Conservation (phyloP, 495 filamentous ascomycete species). For the Astrothelium macrocarpum region DNA sequence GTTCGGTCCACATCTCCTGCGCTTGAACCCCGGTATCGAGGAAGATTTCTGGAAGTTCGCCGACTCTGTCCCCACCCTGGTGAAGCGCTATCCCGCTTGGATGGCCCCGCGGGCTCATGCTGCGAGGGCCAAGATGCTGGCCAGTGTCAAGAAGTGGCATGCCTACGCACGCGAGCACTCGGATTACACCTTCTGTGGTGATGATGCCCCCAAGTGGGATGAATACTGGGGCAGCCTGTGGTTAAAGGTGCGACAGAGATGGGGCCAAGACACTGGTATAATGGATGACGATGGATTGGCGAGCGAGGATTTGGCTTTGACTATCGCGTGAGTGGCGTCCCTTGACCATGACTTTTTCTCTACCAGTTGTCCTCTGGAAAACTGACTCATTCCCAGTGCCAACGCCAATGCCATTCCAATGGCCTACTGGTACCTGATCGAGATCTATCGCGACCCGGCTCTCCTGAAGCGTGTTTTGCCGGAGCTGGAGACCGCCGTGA, state of each 20-base stretch:
- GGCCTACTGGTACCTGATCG: slow-evolving; percentile 7
- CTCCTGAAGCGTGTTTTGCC: background rate
- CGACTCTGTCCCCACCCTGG: background rate
- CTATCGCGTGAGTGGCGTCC: background rate
- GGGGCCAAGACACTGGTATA: background rate
- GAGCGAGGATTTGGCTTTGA: background rate
- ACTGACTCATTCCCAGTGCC: slow-evolving; percentile 1
- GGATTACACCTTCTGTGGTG: background rate
- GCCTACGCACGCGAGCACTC: background rate
- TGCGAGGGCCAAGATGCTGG: background rate
- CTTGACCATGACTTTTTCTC: background rate
- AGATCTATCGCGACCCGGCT: slow-evolving; percentile 8
- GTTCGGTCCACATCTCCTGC: background rate
- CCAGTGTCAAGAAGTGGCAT: background rate
- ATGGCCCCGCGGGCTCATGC: background rate
- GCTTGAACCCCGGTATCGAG: background rate
- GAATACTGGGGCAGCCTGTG: background rate
- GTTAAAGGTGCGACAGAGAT: background rate
- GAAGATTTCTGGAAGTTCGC: background rate
- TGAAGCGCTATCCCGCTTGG: background rate
- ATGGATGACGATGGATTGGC: background rate
- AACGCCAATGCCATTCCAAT: slow-evolving; percentile 12
- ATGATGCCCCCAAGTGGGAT: background rate
- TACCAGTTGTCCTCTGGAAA: background rate
- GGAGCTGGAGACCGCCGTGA: background rate